A percentile compares a stretch with the other conserved stretches of the same genome.
phyloP scores from a whole-genome alignment of 2,329 filamentous ascomycete species.

The Tolypocladium album region DNA sequence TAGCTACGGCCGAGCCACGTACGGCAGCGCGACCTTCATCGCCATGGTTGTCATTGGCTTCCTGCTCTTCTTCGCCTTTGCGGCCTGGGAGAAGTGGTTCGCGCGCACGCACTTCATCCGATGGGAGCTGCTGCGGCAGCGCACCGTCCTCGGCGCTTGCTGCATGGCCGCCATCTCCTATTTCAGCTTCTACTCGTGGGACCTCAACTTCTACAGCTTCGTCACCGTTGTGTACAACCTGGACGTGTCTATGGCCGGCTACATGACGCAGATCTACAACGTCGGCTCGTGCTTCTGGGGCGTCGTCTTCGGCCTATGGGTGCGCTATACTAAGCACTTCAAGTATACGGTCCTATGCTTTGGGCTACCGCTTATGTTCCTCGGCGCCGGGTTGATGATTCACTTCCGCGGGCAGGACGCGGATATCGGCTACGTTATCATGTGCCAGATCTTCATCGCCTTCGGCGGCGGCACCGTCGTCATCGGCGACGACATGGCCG shows the following conservation, averaged over 20 bases:
- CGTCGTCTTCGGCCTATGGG: constrained; percentile 35
- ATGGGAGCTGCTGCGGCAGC: constrained; percentile 35
- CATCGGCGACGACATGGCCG: constrained; percentile 45
- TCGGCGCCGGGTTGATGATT: constrained; percentile 46
- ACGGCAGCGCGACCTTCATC: constrained; percentile 41
- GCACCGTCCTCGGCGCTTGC: constrained; percentile 38
- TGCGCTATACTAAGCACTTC: constrained; percentile 39
- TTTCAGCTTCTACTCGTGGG: constrained; percentile 34
- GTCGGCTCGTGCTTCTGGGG: constrained; percentile 38
- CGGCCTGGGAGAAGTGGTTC: constrained; percentile 45
- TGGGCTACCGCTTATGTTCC: constrained; percentile 41
- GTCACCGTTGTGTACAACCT: constrained; percentile 41
- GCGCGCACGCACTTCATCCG: constrained; percentile 49
- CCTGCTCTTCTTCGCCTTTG: constrained; percentile 43
- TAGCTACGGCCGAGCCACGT: constrained; percentile 28
- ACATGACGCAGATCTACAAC: constrained; percentile 36
- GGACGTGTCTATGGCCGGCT: constrained; percentile 35
- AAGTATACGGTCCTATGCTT: constrained; percentile 41
- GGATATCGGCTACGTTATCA: constrained; percentile 41
- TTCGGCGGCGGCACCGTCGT: constrained; percentile 46
- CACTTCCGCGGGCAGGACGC: constrained; percentile 41
- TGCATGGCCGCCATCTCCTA: constrained; percentile 26
- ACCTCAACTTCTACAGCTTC: constrained; percentile 39
- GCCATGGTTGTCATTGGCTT: constrained; percentile 46
- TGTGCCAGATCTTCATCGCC: constrained; percentile 50